Evolutionary conservation across 2,329 filamentous ascomycete genomes (phyloP).

Genomic region (Verticillium longisporum): DNA sequence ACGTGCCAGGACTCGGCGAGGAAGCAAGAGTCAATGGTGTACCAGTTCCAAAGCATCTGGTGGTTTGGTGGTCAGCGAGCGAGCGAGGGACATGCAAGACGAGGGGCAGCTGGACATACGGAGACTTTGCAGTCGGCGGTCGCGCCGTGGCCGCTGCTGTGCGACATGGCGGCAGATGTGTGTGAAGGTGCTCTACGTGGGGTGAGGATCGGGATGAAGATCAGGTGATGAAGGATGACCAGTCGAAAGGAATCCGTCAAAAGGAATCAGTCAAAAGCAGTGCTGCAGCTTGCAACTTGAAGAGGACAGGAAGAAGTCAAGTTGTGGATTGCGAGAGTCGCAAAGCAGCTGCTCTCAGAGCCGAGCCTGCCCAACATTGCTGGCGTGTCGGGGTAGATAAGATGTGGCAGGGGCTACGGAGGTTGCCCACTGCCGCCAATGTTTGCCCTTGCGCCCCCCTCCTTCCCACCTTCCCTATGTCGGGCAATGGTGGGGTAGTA

Average conservation of each 20-base stretch:
- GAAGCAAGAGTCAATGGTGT: conserved; percentile 34
- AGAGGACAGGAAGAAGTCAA: not conserved
- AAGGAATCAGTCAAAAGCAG: not conserved
- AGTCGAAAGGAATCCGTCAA: not conserved
- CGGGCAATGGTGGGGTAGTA: too few relatives aligned
- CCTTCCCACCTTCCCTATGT: too few relatives aligned
- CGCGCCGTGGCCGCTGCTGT: conserved; percentile 12
- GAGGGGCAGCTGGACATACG: conserved; percentile 13
- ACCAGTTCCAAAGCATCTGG: conserved; percentile 39
- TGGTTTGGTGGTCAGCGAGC: not conserved
- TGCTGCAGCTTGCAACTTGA: not conserved
- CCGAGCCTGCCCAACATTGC: not conserved
- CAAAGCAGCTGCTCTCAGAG: not conserved
- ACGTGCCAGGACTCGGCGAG: conserved; percentile 32
- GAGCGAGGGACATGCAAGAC: not conserved
- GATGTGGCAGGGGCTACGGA: not conserved
- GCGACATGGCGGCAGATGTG: conserved; percentile 15
- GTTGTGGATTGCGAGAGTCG: not conserved
- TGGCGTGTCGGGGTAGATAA: not conserved
- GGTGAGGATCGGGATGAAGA: not conserved
- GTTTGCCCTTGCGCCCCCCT: too few relatives aligned
- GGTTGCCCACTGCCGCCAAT: not conserved
- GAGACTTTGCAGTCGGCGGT: conserved; percentile 23
- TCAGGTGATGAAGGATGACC: not conserved
- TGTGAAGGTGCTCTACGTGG: not conserved